Conservation (phyloP, 164 flowering plant genomes). For the Nymphaea thermarum region DNA sequence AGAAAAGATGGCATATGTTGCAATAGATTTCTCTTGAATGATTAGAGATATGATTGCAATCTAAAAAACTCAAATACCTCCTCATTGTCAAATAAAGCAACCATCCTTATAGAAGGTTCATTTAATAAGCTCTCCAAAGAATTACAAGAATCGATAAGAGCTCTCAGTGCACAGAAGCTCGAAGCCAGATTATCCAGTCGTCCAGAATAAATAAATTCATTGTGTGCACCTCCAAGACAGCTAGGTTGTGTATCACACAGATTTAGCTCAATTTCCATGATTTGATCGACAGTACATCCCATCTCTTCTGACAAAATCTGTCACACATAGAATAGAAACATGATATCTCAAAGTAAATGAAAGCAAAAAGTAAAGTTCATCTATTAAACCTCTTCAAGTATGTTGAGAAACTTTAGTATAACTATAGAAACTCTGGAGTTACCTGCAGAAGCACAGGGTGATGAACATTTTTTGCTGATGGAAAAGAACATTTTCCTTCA, state of each 20-base stretch:
- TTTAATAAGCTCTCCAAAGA: conserved; percentile 40
- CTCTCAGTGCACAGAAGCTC: conserved; percentile 82
- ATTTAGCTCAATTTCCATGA: conserved; percentile 60
- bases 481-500: conserved; percentile 29
- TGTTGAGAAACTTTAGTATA: too few species aligned
- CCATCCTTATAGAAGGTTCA: conserved; percentile 77
- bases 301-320: conserved; percentile 76
- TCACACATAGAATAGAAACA: background rate
- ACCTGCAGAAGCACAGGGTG: conserved; percentile 87
- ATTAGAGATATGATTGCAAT: too few species aligned
- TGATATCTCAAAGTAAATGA: conserved; percentile 2
- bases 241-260: conserved; percentile 93
- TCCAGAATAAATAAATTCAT: conserved; percentile 94
- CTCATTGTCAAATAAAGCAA: conserved; percentile 91
- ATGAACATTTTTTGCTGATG: conserved; percentile 43
- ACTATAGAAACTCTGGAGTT: background rate
- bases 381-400: too few species aligned
- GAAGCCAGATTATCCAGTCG: conserved; percentile 92
- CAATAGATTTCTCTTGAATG: too few species aligned
- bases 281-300: conserved; percentile 53
- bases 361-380: too few species aligned
- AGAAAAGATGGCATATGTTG: too few species aligned
- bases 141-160: conserved; percentile 75
- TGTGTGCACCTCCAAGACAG: conserved; percentile 88
- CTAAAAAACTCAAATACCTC: conserved; percentile 40